A percentile compares a stretch with the other conserved stretches of the same genome.
phyloP scores from a whole-genome alignment of 148 eudicot species.

The Chenopodium album region DNA sequence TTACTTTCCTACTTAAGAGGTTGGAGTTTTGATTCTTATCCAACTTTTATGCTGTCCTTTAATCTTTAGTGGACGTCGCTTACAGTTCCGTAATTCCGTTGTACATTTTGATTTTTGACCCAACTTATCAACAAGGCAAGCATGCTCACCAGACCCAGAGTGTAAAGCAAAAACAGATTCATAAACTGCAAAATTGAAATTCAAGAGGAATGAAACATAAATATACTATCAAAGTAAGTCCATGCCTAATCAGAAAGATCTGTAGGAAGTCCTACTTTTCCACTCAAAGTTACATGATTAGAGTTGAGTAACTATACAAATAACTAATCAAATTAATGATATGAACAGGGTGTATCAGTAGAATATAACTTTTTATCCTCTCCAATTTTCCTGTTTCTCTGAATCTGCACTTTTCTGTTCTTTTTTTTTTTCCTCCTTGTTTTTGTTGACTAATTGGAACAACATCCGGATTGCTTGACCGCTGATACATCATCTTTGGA shows the following conservation, averaged over 20 bases:
- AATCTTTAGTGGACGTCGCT: no score
- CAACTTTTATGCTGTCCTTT: no score
- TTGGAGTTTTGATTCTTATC: no score
- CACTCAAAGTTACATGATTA: slow-evolving; percentile 16
- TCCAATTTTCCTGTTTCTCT: background rate
- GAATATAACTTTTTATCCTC: background rate
- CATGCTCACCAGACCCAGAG: no score
- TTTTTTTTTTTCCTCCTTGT: no score
- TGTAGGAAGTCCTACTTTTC: slow-evolving; percentile 16
- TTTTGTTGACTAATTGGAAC: slow-evolving; percentile 43
- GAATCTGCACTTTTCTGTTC: background rate
- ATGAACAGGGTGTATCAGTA: slow-evolving; percentile 9
- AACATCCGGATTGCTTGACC: slow-evolving; percentile 69
- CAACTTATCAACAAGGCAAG: no score
- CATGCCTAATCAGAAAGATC: slow-evolving; percentile 10
- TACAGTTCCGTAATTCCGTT: no score
- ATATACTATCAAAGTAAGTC: slow-evolving; percentile 1
- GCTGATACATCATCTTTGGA: slow-evolving; percentile 68
- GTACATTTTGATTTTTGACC: no score
- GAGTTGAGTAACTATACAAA: slow-evolving; percentile 13
- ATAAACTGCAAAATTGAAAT: background rate
- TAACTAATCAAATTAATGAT: background rate
- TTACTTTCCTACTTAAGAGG: no score
- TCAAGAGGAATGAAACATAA: background rate
- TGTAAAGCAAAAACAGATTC: background rate